Evolutionary conservation across 768 basidiomycete species (phyloP).

Genomic region (Suillus placidus): DNA sequence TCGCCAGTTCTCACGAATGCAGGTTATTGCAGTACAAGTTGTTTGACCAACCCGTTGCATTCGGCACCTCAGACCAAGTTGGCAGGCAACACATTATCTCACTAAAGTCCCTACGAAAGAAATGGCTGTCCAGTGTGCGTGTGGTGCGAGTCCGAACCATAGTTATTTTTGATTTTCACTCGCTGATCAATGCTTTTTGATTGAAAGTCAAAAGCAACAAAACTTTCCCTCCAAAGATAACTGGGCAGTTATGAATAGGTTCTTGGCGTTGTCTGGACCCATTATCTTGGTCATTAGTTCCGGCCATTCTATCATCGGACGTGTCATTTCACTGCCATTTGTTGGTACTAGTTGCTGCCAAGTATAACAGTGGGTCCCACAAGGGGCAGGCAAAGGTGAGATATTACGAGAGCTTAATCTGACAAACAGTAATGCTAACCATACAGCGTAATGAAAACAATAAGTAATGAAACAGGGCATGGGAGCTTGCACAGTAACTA

Average conservation of each 20-base stretch:
- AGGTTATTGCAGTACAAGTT: not conserved
- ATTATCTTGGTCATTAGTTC: slow-evolving; percentile 7
- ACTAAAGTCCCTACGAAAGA: not conserved
- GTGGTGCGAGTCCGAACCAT: not conserved
- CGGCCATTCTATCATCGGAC: not conserved
- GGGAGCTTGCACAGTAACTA: slow-evolving; percentile 16
- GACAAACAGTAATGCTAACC: slow-evolving; percentile 11
- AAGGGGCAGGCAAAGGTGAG: slow-evolving; percentile 6
- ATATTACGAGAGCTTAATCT: slow-evolving; percentile 10
- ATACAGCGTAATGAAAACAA: slow-evolving; percentile 9
- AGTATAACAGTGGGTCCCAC: not conserved
- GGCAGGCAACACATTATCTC: not conserved
- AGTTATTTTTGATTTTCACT: not conserved
- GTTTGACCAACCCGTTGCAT: not conserved
- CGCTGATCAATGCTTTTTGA: not conserved
- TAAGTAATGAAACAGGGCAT: slow-evolving; percentile 12
- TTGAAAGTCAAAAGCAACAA: slow-evolving; percentile 1
- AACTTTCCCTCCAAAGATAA: not conserved
- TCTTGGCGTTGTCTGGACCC: not conserved
- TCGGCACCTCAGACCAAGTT: not conserved
- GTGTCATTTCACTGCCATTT: slow-evolving; percentile 9
- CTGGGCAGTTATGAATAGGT: not conserved
- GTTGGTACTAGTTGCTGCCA: slow-evolving; percentile 4
- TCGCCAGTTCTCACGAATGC: not conserved
- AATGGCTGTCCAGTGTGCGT: not conserved